These are phyloP conservation scores for Nepenthes gracilis DNA, from an alignment of 148 eudicot genomes.

Conservation along the genomic window DNA sequence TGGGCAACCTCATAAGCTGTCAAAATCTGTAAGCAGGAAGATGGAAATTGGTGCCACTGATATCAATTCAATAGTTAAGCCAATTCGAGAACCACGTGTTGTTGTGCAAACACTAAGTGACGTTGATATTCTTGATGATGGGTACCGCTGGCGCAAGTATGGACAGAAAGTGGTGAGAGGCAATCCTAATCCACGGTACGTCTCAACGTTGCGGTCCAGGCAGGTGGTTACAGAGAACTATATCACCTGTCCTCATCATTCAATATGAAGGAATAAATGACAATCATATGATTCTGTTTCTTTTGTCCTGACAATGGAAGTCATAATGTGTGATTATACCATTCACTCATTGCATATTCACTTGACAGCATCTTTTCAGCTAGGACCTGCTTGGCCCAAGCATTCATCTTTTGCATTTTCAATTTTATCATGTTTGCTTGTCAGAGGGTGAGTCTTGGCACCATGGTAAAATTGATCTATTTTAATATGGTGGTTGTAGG, in stretches of 20 bases:
- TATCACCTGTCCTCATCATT: not conserved
- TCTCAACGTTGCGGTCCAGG: not conserved
- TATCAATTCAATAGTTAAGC: conserved; percentile 71
- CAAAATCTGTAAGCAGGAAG: conserved; percentile 41
- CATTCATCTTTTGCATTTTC: too few species aligned
- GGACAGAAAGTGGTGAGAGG: conserved; percentile 98
- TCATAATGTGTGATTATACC: too few species aligned
- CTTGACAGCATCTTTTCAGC: too few species aligned
- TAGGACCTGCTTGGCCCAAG: too few species aligned
- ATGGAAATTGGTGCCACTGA: conserved; percentile 66
- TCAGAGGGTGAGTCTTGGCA: too few species aligned
- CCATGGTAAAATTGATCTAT: too few species aligned
- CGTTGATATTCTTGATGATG: conserved; percentile 96
- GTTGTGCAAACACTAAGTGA: conserved; percentile 94
- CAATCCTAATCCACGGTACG: conserved; percentile 92
- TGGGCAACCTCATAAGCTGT: conserved; percentile 7
- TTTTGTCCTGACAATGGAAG: too few species aligned
- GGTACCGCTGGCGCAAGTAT: conserved; percentile 96
- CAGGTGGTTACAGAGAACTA: not conserved
- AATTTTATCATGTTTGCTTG: too few species aligned
- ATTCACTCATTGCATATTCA: too few species aligned
- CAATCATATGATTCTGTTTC: too few species aligned
- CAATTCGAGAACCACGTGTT: conserved; percentile 94
- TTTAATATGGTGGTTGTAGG: too few species aligned
- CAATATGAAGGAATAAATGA: not conserved